Evolutionary conservation across 2,329 filamentous ascomycete genomes (phyloP).

Genomic region (Capronia epimyces): DNA sequence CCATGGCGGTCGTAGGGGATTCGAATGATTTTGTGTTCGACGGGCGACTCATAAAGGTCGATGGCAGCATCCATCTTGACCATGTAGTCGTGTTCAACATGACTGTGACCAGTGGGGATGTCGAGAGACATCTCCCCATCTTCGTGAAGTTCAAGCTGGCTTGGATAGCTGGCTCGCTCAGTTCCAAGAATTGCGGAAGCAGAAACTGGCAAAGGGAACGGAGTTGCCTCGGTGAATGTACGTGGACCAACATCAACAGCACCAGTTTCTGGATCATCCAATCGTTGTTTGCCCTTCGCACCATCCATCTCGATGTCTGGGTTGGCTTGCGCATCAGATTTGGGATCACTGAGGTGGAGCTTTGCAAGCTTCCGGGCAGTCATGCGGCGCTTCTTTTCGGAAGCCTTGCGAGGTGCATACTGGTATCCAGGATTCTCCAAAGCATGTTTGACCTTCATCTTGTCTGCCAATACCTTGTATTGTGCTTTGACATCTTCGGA

Average conservation of each 20-base stretch:
- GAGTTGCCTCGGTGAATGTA: neutral
- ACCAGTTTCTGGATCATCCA: neutral
- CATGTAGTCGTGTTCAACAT: constrained; percentile 5
- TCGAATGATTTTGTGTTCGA: neutral
- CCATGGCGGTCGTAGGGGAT: neutral
- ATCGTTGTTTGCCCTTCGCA: neutral
- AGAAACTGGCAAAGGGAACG: neutral
- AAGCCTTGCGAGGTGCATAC: constrained; percentile 44
- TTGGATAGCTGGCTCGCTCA: neutral
- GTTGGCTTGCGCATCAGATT: neutral
- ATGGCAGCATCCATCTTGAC: neutral
- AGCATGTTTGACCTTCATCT: constrained; percentile 39
- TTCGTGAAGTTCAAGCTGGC: neutral
- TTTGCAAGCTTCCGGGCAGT: constrained; percentile 34
- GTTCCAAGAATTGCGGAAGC: neutral
- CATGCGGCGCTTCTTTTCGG: constrained; percentile 44
- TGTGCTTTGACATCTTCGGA: constrained; percentile 34
- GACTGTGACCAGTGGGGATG: constrained; percentile 1
- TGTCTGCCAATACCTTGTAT: constrained; percentile 38
- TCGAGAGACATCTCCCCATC: constrained; percentile 2
- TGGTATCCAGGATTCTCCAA: constrained; percentile 42
- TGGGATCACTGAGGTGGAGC: constrained; percentile 3
- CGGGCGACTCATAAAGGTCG: neutral
- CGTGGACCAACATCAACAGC: neutral
- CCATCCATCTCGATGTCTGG: constrained; percentile 6